Percentiles rank a stretch among this genome's conserved stretches.
phyloP scores from a whole-genome alignment of 2,329 filamentous ascomycete species.

The Ambrosiella cleistominuta region DNA sequence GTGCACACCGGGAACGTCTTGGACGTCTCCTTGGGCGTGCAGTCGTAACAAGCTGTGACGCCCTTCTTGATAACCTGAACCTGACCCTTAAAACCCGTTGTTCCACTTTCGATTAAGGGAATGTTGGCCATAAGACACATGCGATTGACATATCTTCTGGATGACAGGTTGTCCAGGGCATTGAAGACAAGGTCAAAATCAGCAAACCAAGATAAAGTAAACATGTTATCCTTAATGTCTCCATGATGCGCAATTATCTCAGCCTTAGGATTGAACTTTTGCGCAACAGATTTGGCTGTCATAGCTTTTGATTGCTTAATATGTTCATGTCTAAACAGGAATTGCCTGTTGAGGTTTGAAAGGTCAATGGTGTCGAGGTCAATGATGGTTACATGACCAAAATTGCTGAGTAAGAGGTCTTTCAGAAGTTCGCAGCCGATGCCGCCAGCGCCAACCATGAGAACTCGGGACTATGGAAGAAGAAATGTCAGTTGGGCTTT shows the following conservation, averaged over 20 bases:
- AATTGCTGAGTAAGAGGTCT: constrained; percentile 82
- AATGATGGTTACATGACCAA: constrained; percentile 83
- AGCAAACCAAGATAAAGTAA: constrained; percentile 77
- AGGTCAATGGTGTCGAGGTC: constrained; percentile 97
- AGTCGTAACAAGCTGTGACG: constrained; percentile 90
- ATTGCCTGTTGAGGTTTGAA: constrained; percentile 93
- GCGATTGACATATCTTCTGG: constrained; percentile 82
- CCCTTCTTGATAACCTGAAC: constrained; percentile 93
- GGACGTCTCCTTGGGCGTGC: constrained; percentile 70
- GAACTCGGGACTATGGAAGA: constrained; percentile 50
- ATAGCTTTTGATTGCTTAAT: constrained; percentile 95
- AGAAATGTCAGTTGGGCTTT: background rate
- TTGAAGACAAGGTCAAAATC: constrained; percentile 82
- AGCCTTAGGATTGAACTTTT: constrained; percentile 74
- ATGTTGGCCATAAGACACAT: constrained; percentile 91
- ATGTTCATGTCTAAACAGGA: constrained; percentile 88
- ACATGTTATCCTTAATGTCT: constrained; percentile 81
- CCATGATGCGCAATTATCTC: constrained; percentile 79
- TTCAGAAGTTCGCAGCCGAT: constrained; percentile 97
- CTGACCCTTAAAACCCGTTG: constrained; percentile 93
- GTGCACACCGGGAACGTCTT: constrained; percentile 95
- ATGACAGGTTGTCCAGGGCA: constrained; percentile 88
- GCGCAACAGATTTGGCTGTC: constrained; percentile 82
- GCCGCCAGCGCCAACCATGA: constrained; percentile 91
- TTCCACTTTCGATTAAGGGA: constrained; percentile 87